Conservation (phyloP, 176 grass and related monocot genomes). For the Puccinellia tenuiflora region DNA sequence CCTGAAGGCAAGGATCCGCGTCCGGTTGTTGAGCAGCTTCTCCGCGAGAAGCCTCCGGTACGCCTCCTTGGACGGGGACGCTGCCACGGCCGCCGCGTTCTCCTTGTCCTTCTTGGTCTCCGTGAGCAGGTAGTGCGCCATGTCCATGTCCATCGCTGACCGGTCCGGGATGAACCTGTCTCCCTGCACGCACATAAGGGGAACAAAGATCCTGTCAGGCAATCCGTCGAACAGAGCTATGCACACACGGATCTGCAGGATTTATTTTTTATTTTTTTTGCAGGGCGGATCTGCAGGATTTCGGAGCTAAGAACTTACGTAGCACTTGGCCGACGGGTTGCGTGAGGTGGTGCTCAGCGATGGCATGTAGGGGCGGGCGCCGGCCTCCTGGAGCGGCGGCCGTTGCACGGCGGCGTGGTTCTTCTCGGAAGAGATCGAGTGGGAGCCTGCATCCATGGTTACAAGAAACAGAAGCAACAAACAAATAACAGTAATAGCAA, state of each 20-base stretch:
- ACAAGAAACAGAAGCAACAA: neutral
- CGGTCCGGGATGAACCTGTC: conserved; percentile 70
- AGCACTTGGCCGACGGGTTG: conserved; percentile 53
- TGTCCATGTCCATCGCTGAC: conserved; percentile 70
- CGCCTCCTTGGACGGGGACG: conserved; percentile 51
- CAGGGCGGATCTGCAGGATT: neutral
- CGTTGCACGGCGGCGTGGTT: conserved; percentile 21
- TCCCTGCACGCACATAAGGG: conserved; percentile 23
- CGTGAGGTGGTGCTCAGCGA: conserved; percentile 32
- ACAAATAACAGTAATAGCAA: neutral
- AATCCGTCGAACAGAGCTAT: conserved; percentile 18
- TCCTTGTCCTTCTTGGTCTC: conserved; percentile 61
- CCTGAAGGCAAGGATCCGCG: conserved; percentile 59
- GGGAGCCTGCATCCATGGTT: conserved; percentile 55
- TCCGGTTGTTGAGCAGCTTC: conserved; percentile 65
- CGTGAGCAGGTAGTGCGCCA: conserved; percentile 66
- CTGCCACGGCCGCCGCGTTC: conserved; percentile 24
- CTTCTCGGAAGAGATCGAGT: conserved; percentile 48
- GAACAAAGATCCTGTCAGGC: neutral
- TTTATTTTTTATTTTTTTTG: too few species aligned
- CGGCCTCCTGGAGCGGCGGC: conserved; percentile 47
- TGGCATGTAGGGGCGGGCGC: conserved; percentile 44
- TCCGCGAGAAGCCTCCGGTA: conserved; percentile 65
- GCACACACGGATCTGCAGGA: neutral
- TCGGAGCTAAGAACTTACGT: conserved; percentile 1